phyloP scores from a whole-genome alignment of 345 rosid species.

The Hibiscus tridactylites region DNA sequence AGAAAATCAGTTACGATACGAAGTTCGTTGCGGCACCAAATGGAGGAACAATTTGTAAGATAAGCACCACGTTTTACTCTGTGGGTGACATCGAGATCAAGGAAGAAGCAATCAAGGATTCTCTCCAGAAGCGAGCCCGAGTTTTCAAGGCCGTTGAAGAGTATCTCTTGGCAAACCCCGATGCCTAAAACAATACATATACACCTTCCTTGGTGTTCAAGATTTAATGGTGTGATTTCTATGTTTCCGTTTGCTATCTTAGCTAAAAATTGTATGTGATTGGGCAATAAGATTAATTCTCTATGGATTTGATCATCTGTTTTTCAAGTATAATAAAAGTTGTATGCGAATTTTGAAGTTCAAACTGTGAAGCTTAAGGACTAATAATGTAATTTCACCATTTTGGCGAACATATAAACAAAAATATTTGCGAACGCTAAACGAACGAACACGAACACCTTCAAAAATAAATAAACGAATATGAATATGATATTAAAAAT shows the following conservation, averaged over 20 bases:
- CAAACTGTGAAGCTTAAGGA: too few relatives aligned
- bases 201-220: neutral
- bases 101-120: conserved; percentile 21
- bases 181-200: conserved; percentile 1
- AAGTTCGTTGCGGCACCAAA: conserved; percentile 14
- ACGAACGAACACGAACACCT: too few relatives aligned
- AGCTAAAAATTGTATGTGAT: neutral
- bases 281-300: neutral
- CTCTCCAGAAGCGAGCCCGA: conserved; percentile 16
- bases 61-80: conserved; percentile 17
- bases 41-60: conserved; percentile 1
- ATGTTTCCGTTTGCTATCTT: neutral
- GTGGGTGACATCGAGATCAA: conserved; percentile 8
- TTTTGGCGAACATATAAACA: too few relatives aligned
- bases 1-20: conserved; percentile 15
- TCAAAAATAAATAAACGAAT: too few relatives aligned
- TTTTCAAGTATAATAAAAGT: neutral
- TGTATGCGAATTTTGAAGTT: too few relatives aligned
- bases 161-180: conserved; percentile 23
- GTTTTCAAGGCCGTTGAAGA: conserved; percentile 23
- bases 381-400: too few relatives aligned
- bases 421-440: too few relatives aligned
- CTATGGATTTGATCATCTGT: neutral
- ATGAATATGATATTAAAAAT: too few relatives aligned
- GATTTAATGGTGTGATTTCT: neutral